Evolutionary conservation across 352 stramenopile species (phyloP).

Genomic region (Pseudoperonospora humuli): DNA sequence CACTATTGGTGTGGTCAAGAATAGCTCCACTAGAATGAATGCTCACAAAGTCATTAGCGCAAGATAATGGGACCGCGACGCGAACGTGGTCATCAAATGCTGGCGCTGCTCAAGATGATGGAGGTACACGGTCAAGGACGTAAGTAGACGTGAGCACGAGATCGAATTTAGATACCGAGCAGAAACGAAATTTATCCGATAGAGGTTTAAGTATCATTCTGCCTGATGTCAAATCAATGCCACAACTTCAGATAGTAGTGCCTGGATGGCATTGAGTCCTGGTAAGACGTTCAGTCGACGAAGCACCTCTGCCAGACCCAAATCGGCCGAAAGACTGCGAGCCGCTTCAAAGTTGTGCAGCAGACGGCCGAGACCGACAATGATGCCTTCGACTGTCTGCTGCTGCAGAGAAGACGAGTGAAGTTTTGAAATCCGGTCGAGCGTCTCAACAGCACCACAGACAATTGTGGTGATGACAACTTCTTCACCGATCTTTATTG

Average conservation of each 20-base stretch:
- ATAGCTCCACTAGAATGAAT: too few relatives aligned
- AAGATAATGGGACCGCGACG: too few relatives aligned
- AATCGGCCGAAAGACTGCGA: constrained; percentile 47
- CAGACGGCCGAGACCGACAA: constrained; percentile 54
- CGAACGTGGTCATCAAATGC: too few relatives aligned
- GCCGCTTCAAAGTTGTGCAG: constrained; percentile 53
- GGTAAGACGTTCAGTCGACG: constrained; percentile 38
- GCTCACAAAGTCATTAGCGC: too few relatives aligned
- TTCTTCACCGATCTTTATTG: constrained; percentile 58
- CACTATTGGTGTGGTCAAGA: too few relatives aligned
- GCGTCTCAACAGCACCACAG: constrained; percentile 55
- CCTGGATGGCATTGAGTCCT: constrained; percentile 36
- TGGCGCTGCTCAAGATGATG: too few relatives aligned
- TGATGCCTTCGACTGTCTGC: constrained; percentile 50
- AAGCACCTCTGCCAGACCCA: constrained; percentile 60
- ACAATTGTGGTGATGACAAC: constrained; percentile 64
- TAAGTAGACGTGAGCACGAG: too few relatives aligned
- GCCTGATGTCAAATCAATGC: constrained; percentile 37
- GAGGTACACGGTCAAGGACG: too few relatives aligned
- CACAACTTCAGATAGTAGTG: constrained; percentile 51
- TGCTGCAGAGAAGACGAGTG: constrained; percentile 23
- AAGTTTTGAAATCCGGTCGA: constrained; percentile 50
- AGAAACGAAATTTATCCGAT: too few relatives aligned
- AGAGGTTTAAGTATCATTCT: neutral
- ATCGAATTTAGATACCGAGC: too few relatives aligned